A percentile compares a stretch with the other conserved stretches of the same genome.
Conservation (phyloP, 495 filamentous ascomycete genomes). For the Xanthoparmelia taractica region DNA sequence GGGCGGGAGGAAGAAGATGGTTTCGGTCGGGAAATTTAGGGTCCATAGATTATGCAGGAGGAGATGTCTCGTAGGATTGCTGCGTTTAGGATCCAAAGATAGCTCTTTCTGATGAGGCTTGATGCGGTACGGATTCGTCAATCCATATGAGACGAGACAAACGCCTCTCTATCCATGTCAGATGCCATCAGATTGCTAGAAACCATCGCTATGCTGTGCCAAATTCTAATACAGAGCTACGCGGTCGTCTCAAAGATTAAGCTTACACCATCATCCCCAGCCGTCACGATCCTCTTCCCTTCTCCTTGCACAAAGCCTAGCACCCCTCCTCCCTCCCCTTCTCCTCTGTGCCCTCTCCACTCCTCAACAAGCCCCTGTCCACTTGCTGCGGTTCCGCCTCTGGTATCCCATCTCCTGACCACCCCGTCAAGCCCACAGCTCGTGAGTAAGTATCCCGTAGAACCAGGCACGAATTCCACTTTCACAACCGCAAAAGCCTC, state of each 20-base stretch:
- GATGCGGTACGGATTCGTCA: background rate
- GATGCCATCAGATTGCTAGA: slow-evolving; percentile 1
- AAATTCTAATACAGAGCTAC: background rate
- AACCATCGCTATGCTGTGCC: slow-evolving; percentile 17
- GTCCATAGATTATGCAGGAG: background rate
- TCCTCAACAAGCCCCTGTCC: slow-evolving; percentile 61
- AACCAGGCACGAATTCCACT: slow-evolving; percentile 60
- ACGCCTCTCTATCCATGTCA: background rate
- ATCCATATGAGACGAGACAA: background rate
- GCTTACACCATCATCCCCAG: slow-evolving; percentile 74
- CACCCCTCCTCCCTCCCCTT: slow-evolving; percentile 78
- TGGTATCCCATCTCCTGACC: slow-evolving; percentile 77
- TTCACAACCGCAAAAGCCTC: slow-evolving; percentile 80
- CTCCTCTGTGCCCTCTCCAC: slow-evolving; percentile 74
- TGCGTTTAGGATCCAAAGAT: background rate
- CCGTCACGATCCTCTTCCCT: slow-evolving; percentile 69
- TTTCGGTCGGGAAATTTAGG: background rate
- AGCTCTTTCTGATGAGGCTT: background rate
- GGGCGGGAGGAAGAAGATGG: background rate
- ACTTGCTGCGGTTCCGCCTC: slow-evolving; percentile 62
- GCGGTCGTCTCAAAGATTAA: slow-evolving; percentile 53
- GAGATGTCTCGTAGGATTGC: background rate
- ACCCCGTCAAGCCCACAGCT: slow-evolving; percentile 81
- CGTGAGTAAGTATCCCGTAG: slow-evolving; percentile 46
- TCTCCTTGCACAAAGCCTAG: slow-evolving; percentile 78